Conservation (phyloP, 2,329 filamentous ascomycete genomes). For the Trichoderma sp. region DNA sequence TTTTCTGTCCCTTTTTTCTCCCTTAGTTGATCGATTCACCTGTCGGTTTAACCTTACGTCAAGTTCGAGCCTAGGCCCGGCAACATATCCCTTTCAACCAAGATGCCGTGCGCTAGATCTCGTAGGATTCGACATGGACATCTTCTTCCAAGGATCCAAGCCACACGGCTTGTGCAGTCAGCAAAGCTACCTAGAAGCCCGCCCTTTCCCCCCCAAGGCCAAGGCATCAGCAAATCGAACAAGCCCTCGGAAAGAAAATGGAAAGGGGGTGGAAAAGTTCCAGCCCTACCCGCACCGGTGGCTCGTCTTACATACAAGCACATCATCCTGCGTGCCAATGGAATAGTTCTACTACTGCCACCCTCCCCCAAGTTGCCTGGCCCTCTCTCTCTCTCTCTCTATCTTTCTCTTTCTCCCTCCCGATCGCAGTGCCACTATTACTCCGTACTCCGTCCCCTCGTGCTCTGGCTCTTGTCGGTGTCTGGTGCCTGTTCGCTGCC, state of each 20-base stretch:
- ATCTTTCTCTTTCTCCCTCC: background rate
- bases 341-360: background rate
- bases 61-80: no score
- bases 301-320: conserved; percentile 7
- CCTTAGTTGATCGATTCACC: no score
- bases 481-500: background rate
- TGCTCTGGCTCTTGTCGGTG: background rate
- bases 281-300: conserved; percentile 21
- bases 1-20: no score
- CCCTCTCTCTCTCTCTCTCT: no score
- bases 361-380: background rate
- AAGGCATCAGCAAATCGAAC: background rate
- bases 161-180: background rate
- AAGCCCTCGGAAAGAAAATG: background rate
- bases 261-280: background rate
- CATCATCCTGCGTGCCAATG: no score
- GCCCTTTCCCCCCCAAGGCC: background rate
- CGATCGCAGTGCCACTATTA: conserved; percentile 9
- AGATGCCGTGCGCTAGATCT: no score
- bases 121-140: no score
- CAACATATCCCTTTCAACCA: no score
- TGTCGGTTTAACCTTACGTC: no score
- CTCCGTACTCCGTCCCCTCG: background rate
- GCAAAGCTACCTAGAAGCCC: background rate
- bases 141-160: background rate